Conservation (phyloP, 2,329 filamentous ascomycete genomes). For the Ophiostoma sp. region DNA sequence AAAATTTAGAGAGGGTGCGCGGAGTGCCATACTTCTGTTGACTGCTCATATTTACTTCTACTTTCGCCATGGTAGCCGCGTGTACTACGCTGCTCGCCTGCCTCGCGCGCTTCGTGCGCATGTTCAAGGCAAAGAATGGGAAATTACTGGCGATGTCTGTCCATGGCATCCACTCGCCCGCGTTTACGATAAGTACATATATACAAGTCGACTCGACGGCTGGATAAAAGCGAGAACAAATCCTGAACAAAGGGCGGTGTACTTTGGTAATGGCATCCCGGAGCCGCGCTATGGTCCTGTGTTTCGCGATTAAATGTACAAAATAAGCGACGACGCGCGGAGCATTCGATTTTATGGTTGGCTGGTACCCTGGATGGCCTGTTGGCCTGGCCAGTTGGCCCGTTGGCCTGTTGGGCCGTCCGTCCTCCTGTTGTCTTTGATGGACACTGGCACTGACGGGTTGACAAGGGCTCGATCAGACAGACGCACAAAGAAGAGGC, state of each 20-base stretch:
- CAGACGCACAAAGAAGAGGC: constrained; percentile 2
- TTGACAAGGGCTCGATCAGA: background rate
- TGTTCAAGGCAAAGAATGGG: background rate
- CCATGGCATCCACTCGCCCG: background rate
- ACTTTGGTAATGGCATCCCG: background rate
- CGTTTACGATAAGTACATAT: background rate
- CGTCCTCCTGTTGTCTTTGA: background rate
- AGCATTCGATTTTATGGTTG: background rate
- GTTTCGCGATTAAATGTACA: constrained; percentile 15
- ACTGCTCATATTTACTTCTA: background rate
- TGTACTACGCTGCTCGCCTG: constrained; percentile 9
- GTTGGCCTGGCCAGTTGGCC: constrained; percentile 12
- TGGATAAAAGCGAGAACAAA: background rate
- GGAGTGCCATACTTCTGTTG: background rate
- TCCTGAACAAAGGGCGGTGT: background rate
- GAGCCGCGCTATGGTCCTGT: constrained; percentile 7
- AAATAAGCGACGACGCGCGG: constrained; percentile 18
- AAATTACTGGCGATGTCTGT: background rate
- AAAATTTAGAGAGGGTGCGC: background rate
- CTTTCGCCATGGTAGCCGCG: background rate
- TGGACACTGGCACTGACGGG: background rate
- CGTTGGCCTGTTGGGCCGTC: background rate
- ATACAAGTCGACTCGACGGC: too few species aligned
- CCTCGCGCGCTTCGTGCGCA: background rate
- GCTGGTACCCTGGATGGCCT: background rate